Base-by-base conservation (phyloP, 2,329 filamentous ascomycete species). In the Clarireedia paspali region DNA sequence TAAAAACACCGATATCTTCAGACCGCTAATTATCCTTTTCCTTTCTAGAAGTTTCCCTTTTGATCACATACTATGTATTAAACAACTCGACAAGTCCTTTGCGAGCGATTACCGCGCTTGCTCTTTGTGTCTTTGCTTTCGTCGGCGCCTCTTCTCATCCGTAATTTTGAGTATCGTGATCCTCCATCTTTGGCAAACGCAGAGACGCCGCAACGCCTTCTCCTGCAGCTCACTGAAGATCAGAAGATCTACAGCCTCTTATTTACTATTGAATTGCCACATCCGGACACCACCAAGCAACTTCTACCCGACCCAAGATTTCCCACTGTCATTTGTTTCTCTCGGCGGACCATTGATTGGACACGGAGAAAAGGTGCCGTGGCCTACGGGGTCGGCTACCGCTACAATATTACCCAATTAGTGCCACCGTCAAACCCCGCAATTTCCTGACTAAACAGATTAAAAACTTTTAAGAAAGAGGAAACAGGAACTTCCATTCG, bases 391-490 rank as follows among this genome's bases (percentile, higher is more conserved):
- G 36, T 50, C n/a, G 15, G 46, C 23, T 46, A 45, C 42, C 10
- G 42, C 23, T 48, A 27, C 44, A 26, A 34, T 48, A 40, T 48
- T 24, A 7, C 44, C 47, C 44, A 30, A 54, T 47, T 39, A 48
- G 15, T 55, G 15, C 12, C 53, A 47, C 47, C 39, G 47, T 38
- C 39, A 17, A 36, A 50, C 53, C 53, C 53, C 53, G 47, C 53
- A 50, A 55, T 44, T 50, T 24, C 53, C 42, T 34, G 47, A 55
- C 53, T 55, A 55, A 55, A 45, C 38, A 2, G 12, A 7, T 23
- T 44, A 39, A 55, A 55, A 55, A 55, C 27, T 34, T 55, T 27
- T 55, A 39, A 55, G 50, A 50, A 47, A 26, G 6, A 34, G 30
- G 30, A 34, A 34, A 34, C 30, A 34, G 6, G 26, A 45, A 50